Base-by-base conservation (phyloP, 176 grass and related monocot genomes). In the Oropetium thomaeum region DNA sequence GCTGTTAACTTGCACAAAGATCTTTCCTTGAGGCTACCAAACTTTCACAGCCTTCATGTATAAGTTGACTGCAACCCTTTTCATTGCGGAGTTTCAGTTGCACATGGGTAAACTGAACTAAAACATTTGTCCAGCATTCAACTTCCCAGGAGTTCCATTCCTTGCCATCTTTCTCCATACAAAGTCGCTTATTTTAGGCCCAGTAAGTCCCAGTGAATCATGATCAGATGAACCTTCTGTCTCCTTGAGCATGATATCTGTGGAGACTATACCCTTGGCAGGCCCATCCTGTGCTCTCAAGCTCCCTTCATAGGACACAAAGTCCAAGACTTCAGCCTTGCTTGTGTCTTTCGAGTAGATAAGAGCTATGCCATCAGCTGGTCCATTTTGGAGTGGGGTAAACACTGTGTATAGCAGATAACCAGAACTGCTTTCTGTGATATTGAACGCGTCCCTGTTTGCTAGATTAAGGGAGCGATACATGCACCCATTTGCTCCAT, bases 211-310 rank as follows among this genome's bases (percentile, higher is more conserved):
- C 40, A 86, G 53, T 0, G 84, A 86, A 71, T 86, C 78, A 37
- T 71, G 20, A 14, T 70, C 35, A 42, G 78, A 81, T 44, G 84
- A 71, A 2, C 63, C 57, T 13, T 71, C 71, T 27, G 78, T 81
- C 45, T 86, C 78, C 25, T 65, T 25, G n/a, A 87, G 7, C 78
- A 48, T 77, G 13, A 87, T 64, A 15, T 87, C 84, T 16, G 35
- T 55, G 61, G 78, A 87, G 33, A 64, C 27, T 5, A 65, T 27
- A 33, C 78, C 71, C 61, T 64, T 70, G 10, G 35, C 78, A 47
- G 84, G 84, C n/a, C 84, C 71, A 86, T 86, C 64, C 22, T 20
- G n/a, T 65, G 78, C 78, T 76, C 22, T 53, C 53, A 86, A 2
- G 15, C 25, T 45, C 22, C 84, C 78, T 67, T 76, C 71, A 13